Base-by-base conservation (phyloP, 2,329 filamentous ascomycete genomes). In the Colletotrichum sp. region DNA sequence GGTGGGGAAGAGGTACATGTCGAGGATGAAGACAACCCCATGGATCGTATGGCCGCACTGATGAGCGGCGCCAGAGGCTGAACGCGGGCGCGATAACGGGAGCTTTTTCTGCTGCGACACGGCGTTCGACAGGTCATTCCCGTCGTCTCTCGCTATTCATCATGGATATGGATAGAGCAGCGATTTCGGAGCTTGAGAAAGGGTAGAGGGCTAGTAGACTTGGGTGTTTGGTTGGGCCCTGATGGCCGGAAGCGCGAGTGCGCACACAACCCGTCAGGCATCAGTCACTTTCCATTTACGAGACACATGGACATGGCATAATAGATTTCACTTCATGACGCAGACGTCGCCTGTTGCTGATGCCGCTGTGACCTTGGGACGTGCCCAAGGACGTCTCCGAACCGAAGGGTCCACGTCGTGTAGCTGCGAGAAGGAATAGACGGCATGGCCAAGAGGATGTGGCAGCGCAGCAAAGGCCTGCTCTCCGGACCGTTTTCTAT, bases 101-200 rank as follows among this genome's bases (percentile, higher is more conserved):
- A 59, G 44, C 71, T 65, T 72, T 73, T 69, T 64, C 57, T 68
- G 64, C 64, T 76, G 73, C 73, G 70, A 73, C 73, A 76, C n/a
- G 73, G 73, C 73, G 70, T 69, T 73, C 32, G 70, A 76, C 64
- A 76, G 57, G 73, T 76, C 73, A 69, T 64, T 65, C 44, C 32
- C 55, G 57, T 39, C 59, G 18, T 21, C 16, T 44, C 60, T 32
- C 63, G 34, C 69, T 30, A 21, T 76, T 65, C 63, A 68, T 73
- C 70, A 73, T 39, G 30, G 36, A 67, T 8, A 62, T 15, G 13
- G 21, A 36, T 16, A 26, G 18, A 65, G 36, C 36, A 64, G 72
- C 55, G 69, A 75, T 67, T 55, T 28, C 62, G 69, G 72, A 55
- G 49, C 59, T 49, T 49, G 44, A 21, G 18, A n/a, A 49, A 49